Base-by-base conservation (phyloP, 2,329 filamentous ascomycete species). In the Fusarium pseudonygamai region DNA sequence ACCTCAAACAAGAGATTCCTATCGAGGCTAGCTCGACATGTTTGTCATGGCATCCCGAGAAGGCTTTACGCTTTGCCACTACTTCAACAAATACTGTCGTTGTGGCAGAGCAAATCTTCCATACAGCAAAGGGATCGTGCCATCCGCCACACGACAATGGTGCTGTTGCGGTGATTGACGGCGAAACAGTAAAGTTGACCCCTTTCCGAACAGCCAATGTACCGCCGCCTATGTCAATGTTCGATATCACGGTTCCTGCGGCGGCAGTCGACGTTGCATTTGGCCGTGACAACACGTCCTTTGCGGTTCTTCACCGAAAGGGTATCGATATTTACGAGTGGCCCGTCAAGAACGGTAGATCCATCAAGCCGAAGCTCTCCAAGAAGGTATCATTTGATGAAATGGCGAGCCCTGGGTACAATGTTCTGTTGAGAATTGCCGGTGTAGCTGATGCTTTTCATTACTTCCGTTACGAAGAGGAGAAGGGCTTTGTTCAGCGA, bases 191-290 rank as follows among this genome's bases (percentile, higher is more conserved):
- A 66, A 97, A 97, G 79, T 82, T 98, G 50, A 98, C 96, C 1
- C 94, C 96, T 2, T 88, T 99, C 73, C 88, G 93, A 71, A 88
- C 92, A 56, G 93, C 94, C 18, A 97, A 96, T 77, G 87, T 98
- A 7, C 96, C 96, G 30, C 96, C 96, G 34, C 96, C 96, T 2
- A 98, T 98, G 95, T 91, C 94, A 22, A 87, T 96, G 71, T 93
- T 93, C 74, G 93, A 97, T 64, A 77, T 98, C 24, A 77, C 84
- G 18, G 82, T 93, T 34, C 84, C 88, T 20, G 87, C 87, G 1
- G 91, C 92, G 60, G 87, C 90, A 6, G 83, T 93, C 24, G 95
- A 98, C 82, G 90, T 96, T 58, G 90, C 92, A 0, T 91, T 98
- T 74, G 92, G 90, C 56, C 86, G 85, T 20, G 87, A 87, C 53